Conservation (phyloP, 176 grass and related monocot genomes). For the Poa annua region DNA sequence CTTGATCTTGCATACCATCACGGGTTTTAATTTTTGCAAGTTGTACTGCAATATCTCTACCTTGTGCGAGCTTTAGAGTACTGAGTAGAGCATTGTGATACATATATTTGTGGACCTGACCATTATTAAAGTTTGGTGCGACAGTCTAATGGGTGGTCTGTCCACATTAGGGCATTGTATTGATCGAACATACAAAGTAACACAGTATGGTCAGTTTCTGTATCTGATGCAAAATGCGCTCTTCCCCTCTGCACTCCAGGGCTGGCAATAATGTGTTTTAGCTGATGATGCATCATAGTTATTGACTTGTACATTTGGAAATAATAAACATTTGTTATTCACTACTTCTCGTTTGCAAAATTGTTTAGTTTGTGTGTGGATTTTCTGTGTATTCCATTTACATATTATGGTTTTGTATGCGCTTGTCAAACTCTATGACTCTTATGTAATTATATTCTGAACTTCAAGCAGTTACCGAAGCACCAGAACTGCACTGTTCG, state of each 20-base stretch:
- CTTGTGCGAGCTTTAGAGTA: not conserved
- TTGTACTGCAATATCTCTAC: not conserved
- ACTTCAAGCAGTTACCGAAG: conserved; percentile 55
- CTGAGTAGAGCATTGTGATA: not conserved
- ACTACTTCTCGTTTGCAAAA: not conserved
- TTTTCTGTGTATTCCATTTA: conserved; percentile 1
- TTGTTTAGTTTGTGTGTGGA: not conserved
- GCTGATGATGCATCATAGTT: not conserved
- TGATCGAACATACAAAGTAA: conserved; percentile 5
- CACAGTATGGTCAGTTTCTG: not conserved
- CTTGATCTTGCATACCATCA: not conserved
- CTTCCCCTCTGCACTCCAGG: not conserved
- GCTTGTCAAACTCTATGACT: conserved; percentile 9
- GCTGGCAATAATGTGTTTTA: not conserved
- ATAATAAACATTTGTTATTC: not conserved
- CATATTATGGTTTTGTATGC: not conserved
- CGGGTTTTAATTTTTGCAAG: not conserved
- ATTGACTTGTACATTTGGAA: conserved; percentile 3
- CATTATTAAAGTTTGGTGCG: not conserved
- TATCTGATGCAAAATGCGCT: not conserved
- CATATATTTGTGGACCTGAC: not conserved
- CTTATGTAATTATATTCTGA: not conserved
- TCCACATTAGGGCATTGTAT: not conserved
- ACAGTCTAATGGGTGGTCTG: not conserved
- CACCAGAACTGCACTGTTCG: conserved; percentile 74